Evolutionary conservation across 2,329 filamentous ascomycete genomes (phyloP), one percentile per base, ranked within the genome.

Genomic region (Coniochaeta sp.): DNA sequence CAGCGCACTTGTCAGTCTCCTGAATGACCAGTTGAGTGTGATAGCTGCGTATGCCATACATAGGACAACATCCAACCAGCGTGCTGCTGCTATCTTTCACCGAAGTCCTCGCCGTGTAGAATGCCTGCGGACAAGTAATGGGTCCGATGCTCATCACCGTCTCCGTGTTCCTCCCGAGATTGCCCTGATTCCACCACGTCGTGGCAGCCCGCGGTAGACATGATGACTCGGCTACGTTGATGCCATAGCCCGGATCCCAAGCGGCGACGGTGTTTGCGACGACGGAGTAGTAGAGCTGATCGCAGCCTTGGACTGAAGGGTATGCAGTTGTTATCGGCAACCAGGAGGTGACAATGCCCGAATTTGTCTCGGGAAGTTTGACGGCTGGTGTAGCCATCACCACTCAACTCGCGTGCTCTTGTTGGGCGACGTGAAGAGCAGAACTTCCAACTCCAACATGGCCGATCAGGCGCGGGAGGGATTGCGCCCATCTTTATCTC

Each of bases 81-180:
- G 45, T 48, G n/a, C 27, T 48, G 28, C 45, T 31, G 28, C 24
- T 28, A 28, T 48, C 24, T 14, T 48, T 48, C 45, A 31, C 45
- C 16, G 24, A 30, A 6, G 45, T 30, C 16, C 14, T 20, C 24
- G 45, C 45, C 13, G 45, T 48, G 13, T 28, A 48, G 16, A 30
- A 48, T 13, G 45, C 45, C 20, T 48, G 16, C 16, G 45, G 45
- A 31, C 45, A 48, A 14, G 27, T 31, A 14, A 48, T n/a, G 16
- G 45, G 45, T 9, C 45, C 45, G 26, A 48, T 48, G 45, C 45
- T 48, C 8, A 48, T 8, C 20, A 28, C 24, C 6, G 24, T 48
- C 5, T 20, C 45, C 7, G 27, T 24, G 40, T 45, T 45, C 3
- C 6, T 20, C 13, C 45, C 45, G 14, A 48, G 45, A 12, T 3